Percentiles rank a stretch among this genome's conserved stretches.
Conservation (phyloP, 768 basidiomycete genomes). For the Lepiota brunneoincarnata region DNA sequence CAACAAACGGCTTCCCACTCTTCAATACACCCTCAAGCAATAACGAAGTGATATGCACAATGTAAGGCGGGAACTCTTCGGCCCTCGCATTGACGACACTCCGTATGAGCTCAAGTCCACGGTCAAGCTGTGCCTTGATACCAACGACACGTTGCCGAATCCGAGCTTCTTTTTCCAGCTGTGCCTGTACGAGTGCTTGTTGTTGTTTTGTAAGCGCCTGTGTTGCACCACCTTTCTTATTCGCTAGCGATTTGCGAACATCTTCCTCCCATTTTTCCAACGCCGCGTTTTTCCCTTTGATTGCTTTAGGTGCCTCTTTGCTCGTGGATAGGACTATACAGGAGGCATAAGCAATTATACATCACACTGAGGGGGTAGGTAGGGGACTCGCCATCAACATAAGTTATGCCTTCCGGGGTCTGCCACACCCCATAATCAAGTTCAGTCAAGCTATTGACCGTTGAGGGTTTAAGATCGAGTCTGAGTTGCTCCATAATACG, state of each 20-base stretch:
- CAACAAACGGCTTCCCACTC: conserved; percentile 60
- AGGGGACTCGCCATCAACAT: conserved; percentile 63
- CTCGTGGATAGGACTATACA: conserved; percentile 58
- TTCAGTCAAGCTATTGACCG: conserved; percentile 63
- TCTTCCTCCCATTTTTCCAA: conserved; percentile 96
- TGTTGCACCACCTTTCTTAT: conserved; percentile 63
- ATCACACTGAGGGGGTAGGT: background rate
- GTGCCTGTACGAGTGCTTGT: conserved; percentile 76
- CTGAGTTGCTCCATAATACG: conserved; percentile 66
- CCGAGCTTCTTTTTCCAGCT: conserved; percentile 75
- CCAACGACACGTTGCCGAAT: conserved; percentile 58
- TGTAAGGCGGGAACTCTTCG: conserved; percentile 52
- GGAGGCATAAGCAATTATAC: background rate
- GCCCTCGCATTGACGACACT: conserved; percentile 52
- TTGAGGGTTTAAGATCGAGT: conserved; percentile 56
- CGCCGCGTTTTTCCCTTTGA: conserved; percentile 85
- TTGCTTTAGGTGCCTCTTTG: conserved; percentile 47
- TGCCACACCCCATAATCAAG: conserved; percentile 82
- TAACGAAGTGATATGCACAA: conserved; percentile 56
- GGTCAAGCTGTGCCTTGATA: conserved; percentile 53
- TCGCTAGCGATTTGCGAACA: conserved; percentile 78
- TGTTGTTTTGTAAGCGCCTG: conserved; percentile 76
- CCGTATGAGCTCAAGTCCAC: conserved; percentile 69
- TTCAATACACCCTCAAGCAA: conserved; percentile 67
- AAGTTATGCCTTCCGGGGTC: conserved; percentile 80